Base-by-base conservation (phyloP, 179 eudicot genomes). In the Silene noctiflora region DNA sequence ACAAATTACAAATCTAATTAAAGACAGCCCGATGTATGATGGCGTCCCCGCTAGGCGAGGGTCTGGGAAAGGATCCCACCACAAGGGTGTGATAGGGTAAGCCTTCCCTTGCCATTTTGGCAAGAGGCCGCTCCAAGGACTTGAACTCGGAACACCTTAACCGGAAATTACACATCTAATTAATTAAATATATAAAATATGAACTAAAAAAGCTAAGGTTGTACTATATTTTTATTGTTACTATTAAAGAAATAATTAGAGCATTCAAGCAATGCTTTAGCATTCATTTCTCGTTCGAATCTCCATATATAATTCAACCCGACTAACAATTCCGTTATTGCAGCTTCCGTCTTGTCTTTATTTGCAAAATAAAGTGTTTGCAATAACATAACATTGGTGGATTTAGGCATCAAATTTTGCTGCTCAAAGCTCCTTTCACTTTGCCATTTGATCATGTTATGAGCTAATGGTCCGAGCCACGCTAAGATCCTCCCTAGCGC, bases 381-480 rank as follows among this genome's bases (percentile, higher is more conserved):
- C 17, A 94, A 42, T 42, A 94, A 53, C 64, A 92, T 78, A 35
- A 94, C 92, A 75, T 85, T 85, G 0, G 88, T 87, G 0, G 78
- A 71, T 66, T 84, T 90, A 0, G 90, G 90, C 81, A 86, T 83
- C 83, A 87, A 19, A 53, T 88, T 88, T 21, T 94, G 91, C 63
- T 94, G 94, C 74, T 92, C 98, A 19, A 94, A 89, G 74, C 98
- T 92, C 80, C 98, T 87, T 51, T 94, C 98, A 17, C 84, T 94
- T 70, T 94, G 97, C 98, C 98, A 94, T 67, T 88, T 90, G 65
- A 94, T 94, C 98, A 94, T 92, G 72, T 94, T 92, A 46, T 94
- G 98, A 0, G 96, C 98, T 80, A 94, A 35, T 0, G 98, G 98
- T 6, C 84, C 84, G 51, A 94, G 62, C 98, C 98, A 94, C 0